phyloP scores from a whole-genome alignment of 208 protist species.

The Herpetomonas tarakana region DNA sequence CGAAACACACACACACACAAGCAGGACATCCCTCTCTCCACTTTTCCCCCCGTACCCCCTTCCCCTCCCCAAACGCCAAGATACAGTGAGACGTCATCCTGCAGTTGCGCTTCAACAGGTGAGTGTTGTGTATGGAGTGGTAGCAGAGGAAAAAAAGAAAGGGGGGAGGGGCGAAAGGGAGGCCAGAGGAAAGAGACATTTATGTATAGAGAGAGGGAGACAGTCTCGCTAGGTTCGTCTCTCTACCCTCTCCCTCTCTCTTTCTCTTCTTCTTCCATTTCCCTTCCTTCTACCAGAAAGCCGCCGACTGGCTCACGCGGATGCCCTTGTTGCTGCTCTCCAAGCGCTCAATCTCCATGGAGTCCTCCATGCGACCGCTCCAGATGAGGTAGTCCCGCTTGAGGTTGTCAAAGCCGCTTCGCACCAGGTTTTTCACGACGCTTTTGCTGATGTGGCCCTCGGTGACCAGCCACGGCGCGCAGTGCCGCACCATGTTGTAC shows the following conservation, averaged over 20 bases:
- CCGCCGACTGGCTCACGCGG: conserved; percentile 19
- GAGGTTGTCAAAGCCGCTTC: conserved; percentile 54
- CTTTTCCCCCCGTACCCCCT: too few relatives aligned
- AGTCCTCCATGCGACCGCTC: conserved; percentile 59
- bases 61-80: too few relatives aligned
- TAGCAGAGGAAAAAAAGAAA: too few relatives aligned
- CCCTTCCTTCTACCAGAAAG: conserved; percentile 12
- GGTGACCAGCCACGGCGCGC: conserved; percentile 83
- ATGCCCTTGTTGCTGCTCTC: conserved; percentile 32
- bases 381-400: conserved; percentile 54
- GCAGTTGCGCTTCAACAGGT: too few relatives aligned
- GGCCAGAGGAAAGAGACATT: too few relatives aligned
- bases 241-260: conserved; percentile 8
- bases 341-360: conserved; percentile 35
- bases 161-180: too few relatives aligned
- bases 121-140: too few relatives aligned
- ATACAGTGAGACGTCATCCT: too few relatives aligned
- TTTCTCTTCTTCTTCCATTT: conserved; percentile 1
- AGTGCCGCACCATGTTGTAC: conserved; percentile 90
- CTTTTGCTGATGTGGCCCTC: conserved; percentile 83
- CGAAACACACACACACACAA: too few relatives aligned
- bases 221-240: background rate
- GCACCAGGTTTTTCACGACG: conserved; percentile 79
- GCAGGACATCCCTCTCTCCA: too few relatives aligned
- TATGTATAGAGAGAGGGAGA: background rate